phyloP scores from a whole-genome alignment of 2,329 filamentous ascomycete genomes.

The Dactylellina drechsleri region DNA sequence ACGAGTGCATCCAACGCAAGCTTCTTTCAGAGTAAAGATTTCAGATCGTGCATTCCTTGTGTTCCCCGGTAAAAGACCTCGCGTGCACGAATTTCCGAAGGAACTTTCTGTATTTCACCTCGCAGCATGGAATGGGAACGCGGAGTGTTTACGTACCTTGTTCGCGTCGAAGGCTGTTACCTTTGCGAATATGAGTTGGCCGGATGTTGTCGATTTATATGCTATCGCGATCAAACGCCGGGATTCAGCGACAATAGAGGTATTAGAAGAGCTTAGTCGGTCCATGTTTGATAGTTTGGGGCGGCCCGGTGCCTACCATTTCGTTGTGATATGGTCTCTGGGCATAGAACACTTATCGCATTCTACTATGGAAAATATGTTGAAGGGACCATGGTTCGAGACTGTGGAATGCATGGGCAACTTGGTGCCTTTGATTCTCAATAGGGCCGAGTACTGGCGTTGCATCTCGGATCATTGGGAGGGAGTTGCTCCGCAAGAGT shows the following conservation, averaged over 20 bases:
- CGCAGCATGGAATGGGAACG: neutral
- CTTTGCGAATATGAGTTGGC: neutral
- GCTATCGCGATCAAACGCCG: neutral
- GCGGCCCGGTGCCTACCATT: neutral
- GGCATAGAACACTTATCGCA: neutral
- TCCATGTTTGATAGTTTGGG: neutral
- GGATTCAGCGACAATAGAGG: neutral
- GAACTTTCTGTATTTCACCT: neutral
- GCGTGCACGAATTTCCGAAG: neutral
- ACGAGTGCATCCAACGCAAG: neutral
- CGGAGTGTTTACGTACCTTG: neutral
- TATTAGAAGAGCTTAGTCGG: neutral
- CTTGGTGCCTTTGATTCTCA: neutral
- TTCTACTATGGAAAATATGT: neutral
- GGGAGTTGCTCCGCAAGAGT: no score
- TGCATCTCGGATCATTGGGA: no score
- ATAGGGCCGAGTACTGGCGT: neutral
- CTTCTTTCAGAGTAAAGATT: neutral
- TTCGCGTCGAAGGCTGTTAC: neutral
- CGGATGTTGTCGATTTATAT: neutral
- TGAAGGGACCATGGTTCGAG: neutral
- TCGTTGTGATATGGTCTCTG: neutral
- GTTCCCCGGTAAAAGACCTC: neutral
- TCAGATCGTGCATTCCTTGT: neutral
- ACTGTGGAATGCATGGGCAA: neutral